Conservation (phyloP, 23 red algal species). For the Agarophyton chilense region DNA sequence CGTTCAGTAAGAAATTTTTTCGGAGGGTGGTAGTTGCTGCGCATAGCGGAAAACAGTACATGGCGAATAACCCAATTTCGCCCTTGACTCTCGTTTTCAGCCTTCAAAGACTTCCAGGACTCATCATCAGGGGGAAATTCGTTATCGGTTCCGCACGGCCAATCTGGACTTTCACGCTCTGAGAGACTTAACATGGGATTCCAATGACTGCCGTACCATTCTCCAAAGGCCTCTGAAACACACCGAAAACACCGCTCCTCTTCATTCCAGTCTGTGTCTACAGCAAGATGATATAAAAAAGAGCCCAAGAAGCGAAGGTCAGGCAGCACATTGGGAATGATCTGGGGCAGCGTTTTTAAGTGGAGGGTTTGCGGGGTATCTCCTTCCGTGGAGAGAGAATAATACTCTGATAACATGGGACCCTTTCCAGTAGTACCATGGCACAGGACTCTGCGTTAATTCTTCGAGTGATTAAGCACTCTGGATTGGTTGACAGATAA, state of each 20-base stretch:
- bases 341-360: constrained; percentile 30
- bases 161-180: neutral
- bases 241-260: constrained; percentile 56
- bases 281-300: constrained; percentile 62
- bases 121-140: neutral
- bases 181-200: neutral
- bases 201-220: constrained; percentile 66
- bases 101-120: neutral
- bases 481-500: constrained; percentile 3
- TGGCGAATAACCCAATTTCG: constrained; percentile 67
- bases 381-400: constrained; percentile 22
- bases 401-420: constrained; percentile 74
- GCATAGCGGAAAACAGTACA: constrained; percentile 59
- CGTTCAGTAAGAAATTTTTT: constrained; percentile 47
- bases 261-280: constrained; percentile 58
- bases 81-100: neutral
- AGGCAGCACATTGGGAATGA: constrained; percentile 45
- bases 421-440: constrained; percentile 47
- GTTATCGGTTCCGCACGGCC: neutral
- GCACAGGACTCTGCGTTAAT: constrained; percentile 67
- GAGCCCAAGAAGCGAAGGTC: constrained; percentile 31
- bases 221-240: constrained; percentile 45
- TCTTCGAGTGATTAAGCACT: neutral
- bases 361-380: neutral
- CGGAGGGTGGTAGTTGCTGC: constrained; percentile 64